Evolutionary conservation across 2,329 filamentous ascomycete genomes (phyloP).

Genomic region (Plectosphaerella cucumerina): DNA sequence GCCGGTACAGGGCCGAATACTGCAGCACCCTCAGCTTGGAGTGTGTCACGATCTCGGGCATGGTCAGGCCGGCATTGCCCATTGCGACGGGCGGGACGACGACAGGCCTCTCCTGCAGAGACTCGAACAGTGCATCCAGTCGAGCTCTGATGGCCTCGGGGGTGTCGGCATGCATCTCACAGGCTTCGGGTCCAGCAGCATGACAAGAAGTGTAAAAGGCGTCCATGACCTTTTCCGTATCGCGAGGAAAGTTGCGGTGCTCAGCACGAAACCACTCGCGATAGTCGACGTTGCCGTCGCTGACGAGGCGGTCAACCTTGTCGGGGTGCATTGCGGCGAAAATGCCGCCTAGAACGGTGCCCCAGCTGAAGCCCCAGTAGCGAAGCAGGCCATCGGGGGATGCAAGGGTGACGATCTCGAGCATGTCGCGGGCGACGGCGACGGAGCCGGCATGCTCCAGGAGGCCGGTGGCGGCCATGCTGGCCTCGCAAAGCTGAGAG

Average conservation of each 20-base stretch:
- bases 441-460: conserved; percentile 38
- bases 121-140: conserved; percentile 32
- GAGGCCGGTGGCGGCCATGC: conserved; percentile 29
- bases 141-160: conserved; percentile 33
- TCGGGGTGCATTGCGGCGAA: conserved; percentile 51
- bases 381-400: conserved; percentile 34
- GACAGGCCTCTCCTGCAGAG: conserved; percentile 37
- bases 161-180: conserved; percentile 35
- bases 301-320: conserved; percentile 43
- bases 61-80: conserved; percentile 24
- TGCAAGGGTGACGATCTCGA: conserved; percentile 38
- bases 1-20: conserved; percentile 38
- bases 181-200: conserved; percentile 42
- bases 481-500: conserved; percentile 36
- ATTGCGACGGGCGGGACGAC: conserved; percentile 26
- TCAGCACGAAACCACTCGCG: conserved; percentile 46
- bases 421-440: conserved; percentile 42
- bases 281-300: conserved; percentile 51
- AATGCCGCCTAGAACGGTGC: conserved; percentile 45
- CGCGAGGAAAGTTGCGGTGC: conserved; percentile 43
- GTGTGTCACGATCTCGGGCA: conserved; percentile 48
- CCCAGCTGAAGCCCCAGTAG: conserved; percentile 55
- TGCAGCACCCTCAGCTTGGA: conserved; percentile 39
- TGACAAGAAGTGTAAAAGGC: conserved; percentile 52
- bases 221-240: conserved; percentile 49